Conservation (phyloP, 345 rosid genomes). For the Erucastrum elatum region DNA sequence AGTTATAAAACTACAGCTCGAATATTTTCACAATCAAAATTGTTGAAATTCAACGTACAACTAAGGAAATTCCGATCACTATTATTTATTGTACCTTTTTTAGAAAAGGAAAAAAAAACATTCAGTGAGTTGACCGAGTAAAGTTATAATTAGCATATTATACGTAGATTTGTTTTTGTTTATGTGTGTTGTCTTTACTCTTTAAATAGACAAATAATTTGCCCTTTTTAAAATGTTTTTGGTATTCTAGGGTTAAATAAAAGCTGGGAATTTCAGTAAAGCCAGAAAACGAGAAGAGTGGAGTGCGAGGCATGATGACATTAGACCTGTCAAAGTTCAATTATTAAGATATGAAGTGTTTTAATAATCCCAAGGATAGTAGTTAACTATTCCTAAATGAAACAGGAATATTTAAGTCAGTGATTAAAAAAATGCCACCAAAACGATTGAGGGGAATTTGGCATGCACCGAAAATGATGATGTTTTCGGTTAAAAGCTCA, state of each 20-base stretch:
- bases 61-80: neutral
- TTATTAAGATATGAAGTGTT: constrained; percentile 43
- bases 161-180: constrained; percentile 10
- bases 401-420: constrained; percentile 25
- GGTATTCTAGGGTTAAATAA: constrained; percentile 22
- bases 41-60: neutral
- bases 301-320: constrained; percentile 52
- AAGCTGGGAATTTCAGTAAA: constrained; percentile 36
- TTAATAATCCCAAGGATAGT: constrained; percentile 42
- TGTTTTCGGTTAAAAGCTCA: constrained; percentile 36
- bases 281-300: constrained; percentile 48
- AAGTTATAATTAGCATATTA: constrained; percentile 13
- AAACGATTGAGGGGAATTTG: constrained; percentile 20
- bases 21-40: neutral
- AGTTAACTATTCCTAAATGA: constrained; percentile 25
- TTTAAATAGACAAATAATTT: constrained; percentile 10
- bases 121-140: constrained; percentile 27
- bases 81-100: neutral
- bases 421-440: neutral
- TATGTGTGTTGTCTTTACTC: constrained; percentile 21
- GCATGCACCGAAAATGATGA: constrained; percentile 43
- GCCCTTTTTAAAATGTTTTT: constrained; percentile 13
- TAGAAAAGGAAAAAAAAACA: constrained; percentile 2
- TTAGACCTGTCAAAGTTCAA: constrained; percentile 50
- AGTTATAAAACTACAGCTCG: neutral